phyloP scores from a whole-genome alignment of 345 rosid species.

The Arabis hirsuta region DNA sequence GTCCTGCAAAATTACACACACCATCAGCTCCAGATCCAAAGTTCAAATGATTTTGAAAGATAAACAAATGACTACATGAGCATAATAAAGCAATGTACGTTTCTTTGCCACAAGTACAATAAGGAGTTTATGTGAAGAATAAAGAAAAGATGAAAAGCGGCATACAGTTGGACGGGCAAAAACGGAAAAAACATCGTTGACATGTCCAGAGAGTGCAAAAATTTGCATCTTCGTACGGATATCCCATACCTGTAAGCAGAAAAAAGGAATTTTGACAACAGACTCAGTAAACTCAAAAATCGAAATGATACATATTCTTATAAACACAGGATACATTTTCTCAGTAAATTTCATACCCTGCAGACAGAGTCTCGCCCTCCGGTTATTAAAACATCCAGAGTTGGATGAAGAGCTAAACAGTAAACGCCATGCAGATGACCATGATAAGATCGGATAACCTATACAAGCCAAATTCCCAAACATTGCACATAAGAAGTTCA shows the following conservation, averaged over 20 bases:
- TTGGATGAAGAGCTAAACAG: slow-evolving; percentile 98
- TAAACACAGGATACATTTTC: not conserved
- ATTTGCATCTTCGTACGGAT: slow-evolving; percentile 86
- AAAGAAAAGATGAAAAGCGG: slow-evolving; percentile 4
- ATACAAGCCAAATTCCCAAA: slow-evolving; percentile 19
- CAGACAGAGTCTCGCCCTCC: slow-evolving; percentile 99
- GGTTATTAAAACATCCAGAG: slow-evolving; percentile 81
- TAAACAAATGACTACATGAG: slow-evolving; percentile 1
- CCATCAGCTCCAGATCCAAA: slow-evolving; percentile 13
- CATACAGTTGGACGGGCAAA: slow-evolving; percentile 70
- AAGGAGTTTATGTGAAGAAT: not conserved
- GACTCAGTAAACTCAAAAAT: slow-evolving; percentile 24
- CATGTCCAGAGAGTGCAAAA: slow-evolving; percentile 81
- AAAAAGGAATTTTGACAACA: slow-evolving; percentile 25
- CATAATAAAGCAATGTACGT: slow-evolving; percentile 7
- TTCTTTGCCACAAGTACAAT: slow-evolving; percentile 13
- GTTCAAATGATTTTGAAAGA: not conserved
- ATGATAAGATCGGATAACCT: slow-evolving; percentile 93
- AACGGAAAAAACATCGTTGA: slow-evolving; percentile 74
- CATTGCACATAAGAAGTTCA: slow-evolving; percentile 15
- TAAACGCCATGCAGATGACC: slow-evolving; percentile 94
- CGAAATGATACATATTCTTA: not conserved
- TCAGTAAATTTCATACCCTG: slow-evolving; percentile 59
- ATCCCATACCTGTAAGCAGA: slow-evolving; percentile 81
- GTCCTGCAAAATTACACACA: slow-evolving; percentile 55